Evolutionary conservation across 805 yeast genomes (phyloP), one percentile per base, ranked within the genome.

Genomic region (Saturnispora gosingensis): DNA sequence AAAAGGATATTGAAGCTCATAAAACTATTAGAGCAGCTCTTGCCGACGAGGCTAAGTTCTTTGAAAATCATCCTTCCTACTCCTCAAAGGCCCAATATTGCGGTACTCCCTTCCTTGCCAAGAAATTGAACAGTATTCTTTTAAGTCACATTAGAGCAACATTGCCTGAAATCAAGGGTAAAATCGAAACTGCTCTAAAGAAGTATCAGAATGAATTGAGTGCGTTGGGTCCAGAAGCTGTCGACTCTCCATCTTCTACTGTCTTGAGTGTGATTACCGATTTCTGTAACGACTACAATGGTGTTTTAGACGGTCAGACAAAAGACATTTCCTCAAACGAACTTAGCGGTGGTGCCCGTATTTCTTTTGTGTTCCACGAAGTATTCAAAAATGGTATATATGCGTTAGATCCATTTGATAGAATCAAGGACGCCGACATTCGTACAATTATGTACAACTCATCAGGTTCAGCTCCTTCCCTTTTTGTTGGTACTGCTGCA

Each of bases 21-120:
- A 91, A 91, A 67, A 83, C 96, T 15, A 91, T 93, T 61, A 79
- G 90, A 66, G 84, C 82, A 39, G 98, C 99, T 1, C 74, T 93
- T 58, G 75, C 77, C 42, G 88, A 85, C 65, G 99, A 93, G 72
- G 77, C 76, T 53, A 68, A 73, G 32, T 93, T 81, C 62, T 93
- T 93, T 63, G 97, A 88, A 68, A 76, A 77, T 59, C 99, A 93
- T 68, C 83, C 96, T 7, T 81, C 96, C 22, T 93, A 93, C 70
- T 79, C 88, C 60, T 84, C 93, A 32, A 93, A 91, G 67, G 91
- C 97, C 7, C 95, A 88, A 63, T 91, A 82, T 72, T 93, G 99
- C 70, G 99, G 99, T 68, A 93, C 99, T n/a, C 97, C 97, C 40
- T 93, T 85, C 68, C 75, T 93, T 65, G 97, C 98, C 49, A 86